Base-by-base conservation (phyloP, 768 basidiomycete species). In the Tylopilus sp. region DNA sequence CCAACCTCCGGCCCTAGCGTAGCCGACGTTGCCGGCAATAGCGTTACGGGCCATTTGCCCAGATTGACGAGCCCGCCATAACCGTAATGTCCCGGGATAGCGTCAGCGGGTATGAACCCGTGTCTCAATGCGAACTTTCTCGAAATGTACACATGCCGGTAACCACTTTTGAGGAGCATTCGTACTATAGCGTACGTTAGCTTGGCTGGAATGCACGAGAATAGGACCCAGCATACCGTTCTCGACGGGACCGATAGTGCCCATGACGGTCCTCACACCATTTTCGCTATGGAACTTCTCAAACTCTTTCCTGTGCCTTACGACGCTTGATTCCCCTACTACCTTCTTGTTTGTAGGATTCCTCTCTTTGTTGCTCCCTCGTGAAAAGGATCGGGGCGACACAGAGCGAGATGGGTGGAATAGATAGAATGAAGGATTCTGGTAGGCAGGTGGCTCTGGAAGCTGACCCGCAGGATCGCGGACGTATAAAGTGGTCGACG, bases 141-240 rank as follows among this genome's bases (percentile, higher is more conserved):
- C 13, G 94, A 97, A 53, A 99, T 87, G 72, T 99, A 99, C 46
- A 98, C 95, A 63, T 95, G 86, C 14, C 92, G 79, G 70, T 98
- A 88, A 17, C 97, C 95, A 17, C 83, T 80, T 71, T 92, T 96
- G 54, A 99, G 77, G 34, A 98, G 80, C 95, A 98, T 99, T 19
- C 89, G 84, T 1, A 95, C 92, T 92, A 62, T 0, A 21, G 17
- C 14, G 14, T 14, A 3, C 11, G 29, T 31, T 13, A 16, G 19
- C 19, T 30, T 25, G 4, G 9, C 29, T 30, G 19, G 43, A 43
- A 25, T 17, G 30, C 17, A 1, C 22, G 22, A 37, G 17, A 22
- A 25, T 67, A 82, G 48, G 11, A 36, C 19, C 14, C 17, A n/a
- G 45, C 34, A 0, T 53, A 91, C 93, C 93, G 69, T 89, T 84